Base-by-base conservation (phyloP, 257 asterid species). In the Salvia miltiorrhiza region DNA sequence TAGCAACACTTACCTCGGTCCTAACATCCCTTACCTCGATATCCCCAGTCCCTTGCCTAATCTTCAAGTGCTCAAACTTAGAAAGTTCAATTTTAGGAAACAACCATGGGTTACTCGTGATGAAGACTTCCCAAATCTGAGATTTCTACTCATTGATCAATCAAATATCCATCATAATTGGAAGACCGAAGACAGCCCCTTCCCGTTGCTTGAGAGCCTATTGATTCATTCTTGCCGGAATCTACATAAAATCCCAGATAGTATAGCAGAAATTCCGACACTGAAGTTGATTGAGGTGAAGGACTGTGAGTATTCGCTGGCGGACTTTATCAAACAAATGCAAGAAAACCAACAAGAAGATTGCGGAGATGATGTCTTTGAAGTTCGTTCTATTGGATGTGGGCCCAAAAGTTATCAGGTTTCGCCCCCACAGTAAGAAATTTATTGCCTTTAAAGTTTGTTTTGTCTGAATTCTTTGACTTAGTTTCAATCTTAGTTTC, bases 51-150 rank as follows among this genome's bases (percentile, higher is more conserved):
- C 5, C 2, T 49, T 49, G 56, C 76, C 76, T n/a, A 11, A 49
- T 23, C 76, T 71, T 50, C 32, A 71, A 71, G 63, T 50, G 44
- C 70, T 49, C 1, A 49, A 49, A 47, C 53, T 70, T 1, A 60
- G 16, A 21, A 0, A 21, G 0, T 0, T 5, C 5, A 40, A 45
- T 45, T 45, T 45, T 9, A 0, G 3, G 12, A n/a, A 16, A 45
- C 20, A 16, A 16, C 21, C n/a, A 45, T 45, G 52, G 52, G 5
- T 8, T 5, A 45, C 40, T 9, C 21, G 69, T 4, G 10, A 8
- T 20, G 9, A 16, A 0, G 72, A 61, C 9, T 49, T 49, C 56
- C 56, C 56, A 9, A 20, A 49, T 1, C 56, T 49, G 30, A 19
- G 26, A 20, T n/a, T n/a, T n/a, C n/a, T n/a, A n/a, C n/a, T n/a